Conservation (phyloP, 805 yeast genomes). For the Candida silvicultrix region DNA sequence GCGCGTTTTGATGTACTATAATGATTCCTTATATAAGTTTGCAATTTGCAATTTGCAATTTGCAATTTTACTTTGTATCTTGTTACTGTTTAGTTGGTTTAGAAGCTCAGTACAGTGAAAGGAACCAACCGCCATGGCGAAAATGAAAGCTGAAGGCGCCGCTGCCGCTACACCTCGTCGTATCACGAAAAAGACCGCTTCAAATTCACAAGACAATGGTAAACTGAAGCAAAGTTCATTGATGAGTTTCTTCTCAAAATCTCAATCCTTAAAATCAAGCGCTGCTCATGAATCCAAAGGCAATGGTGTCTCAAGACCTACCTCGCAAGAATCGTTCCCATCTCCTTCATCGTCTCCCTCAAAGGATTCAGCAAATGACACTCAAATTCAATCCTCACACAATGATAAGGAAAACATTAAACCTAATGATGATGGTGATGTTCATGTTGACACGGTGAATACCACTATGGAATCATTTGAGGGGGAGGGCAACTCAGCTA, state of each 20-base stretch:
- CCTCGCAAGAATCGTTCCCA: background rate
- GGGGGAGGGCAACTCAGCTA: background rate
- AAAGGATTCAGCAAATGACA: background rate
- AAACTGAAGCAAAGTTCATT: conserved; percentile 10
- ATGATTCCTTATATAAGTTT: too few relatives aligned
- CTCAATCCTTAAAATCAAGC: background rate
- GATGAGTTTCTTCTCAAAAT: conserved; percentile 10
- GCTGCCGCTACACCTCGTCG: background rate
- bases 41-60: too few relatives aligned
- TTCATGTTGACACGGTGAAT: background rate
- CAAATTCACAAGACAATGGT: background rate
- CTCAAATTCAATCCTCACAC: background rate
- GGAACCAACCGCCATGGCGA: too few relatives aligned
- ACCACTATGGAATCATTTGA: background rate
- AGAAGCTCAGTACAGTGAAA: too few relatives aligned
- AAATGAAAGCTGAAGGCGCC: background rate
- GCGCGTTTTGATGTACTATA: too few relatives aligned
- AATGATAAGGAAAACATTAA: background rate
- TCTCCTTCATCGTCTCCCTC: conserved; percentile 8
- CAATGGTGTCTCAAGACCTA: background rate
- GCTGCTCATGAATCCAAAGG: conserved; percentile 3
- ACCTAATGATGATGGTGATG: too few relatives aligned
- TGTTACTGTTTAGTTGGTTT: too few relatives aligned
- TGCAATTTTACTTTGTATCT: too few relatives aligned
- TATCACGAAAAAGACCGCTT: background rate